These are phyloP conservation scores for Lipomyces japonicus DNA, from an alignment of 805 yeast genomes.

Conservation along the genomic window DNA sequence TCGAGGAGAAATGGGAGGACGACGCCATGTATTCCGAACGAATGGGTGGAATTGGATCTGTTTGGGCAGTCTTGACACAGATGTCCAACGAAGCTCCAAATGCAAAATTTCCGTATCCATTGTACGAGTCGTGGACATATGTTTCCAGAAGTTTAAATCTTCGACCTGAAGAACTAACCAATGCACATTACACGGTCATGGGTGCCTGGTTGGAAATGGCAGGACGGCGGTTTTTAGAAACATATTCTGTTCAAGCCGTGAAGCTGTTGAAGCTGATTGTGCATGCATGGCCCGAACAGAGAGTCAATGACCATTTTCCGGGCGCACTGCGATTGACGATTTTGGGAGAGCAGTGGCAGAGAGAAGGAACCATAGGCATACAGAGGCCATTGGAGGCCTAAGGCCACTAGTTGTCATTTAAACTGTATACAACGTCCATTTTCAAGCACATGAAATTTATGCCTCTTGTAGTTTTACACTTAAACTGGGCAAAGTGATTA, in stretches of 20 bases:
- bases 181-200: constrained; percentile 66
- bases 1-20: constrained; percentile 45
- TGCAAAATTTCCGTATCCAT: constrained; percentile 52
- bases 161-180: constrained; percentile 48
- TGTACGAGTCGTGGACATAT: constrained; percentile 61
- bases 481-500: too few relatives aligned
- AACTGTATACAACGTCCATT: too few relatives aligned
- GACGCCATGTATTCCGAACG: constrained; percentile 77
- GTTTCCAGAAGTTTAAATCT: constrained; percentile 68
- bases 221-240: constrained; percentile 51
- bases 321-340: constrained; percentile 76
- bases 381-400: constrained; percentile 45
- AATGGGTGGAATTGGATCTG: constrained; percentile 76
- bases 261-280: constrained; percentile 53
- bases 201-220: constrained; percentile 93
- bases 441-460: too few relatives aligned
- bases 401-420: too few relatives aligned
- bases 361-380: constrained; percentile 45
- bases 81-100: constrained; percentile 32
- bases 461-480: too few relatives aligned
- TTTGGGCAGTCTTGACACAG: constrained; percentile 73
- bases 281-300: constrained; percentile 51
- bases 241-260: constrained; percentile 65
- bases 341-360: constrained; percentile 74
- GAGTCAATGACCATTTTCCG: constrained; percentile 53